Conservation (phyloP, 164 flowering plant genomes). For the Vitis cinerea region DNA sequence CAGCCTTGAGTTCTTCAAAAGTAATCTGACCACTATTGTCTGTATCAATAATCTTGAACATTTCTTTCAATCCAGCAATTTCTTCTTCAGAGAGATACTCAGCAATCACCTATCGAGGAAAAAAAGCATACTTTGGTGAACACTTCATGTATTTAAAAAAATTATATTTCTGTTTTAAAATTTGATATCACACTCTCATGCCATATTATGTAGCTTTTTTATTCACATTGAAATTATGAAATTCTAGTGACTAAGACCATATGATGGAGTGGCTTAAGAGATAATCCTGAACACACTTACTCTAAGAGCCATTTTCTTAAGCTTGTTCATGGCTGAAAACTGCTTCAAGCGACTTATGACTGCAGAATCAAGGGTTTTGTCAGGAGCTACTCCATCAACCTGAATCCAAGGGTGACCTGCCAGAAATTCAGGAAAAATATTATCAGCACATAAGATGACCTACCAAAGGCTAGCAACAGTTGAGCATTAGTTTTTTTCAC, state of each 20-base stretch:
- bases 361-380: slow-evolving; percentile 83
- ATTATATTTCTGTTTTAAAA: not conserved
- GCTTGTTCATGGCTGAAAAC: slow-evolving; percentile 83
- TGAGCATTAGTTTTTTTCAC: too few relatives aligned
- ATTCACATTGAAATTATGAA: not conserved
- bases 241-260: not conserved
- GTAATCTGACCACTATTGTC: slow-evolving; percentile 90
- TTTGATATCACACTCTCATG: too few relatives aligned
- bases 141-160: not conserved
- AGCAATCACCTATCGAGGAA: slow-evolving; percentile 61
- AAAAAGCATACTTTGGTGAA: not conserved
- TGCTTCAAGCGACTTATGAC: slow-evolving; percentile 75
- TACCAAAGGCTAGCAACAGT: not conserved
- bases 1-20: slow-evolving; percentile 80
- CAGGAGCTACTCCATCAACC: slow-evolving; percentile 75
- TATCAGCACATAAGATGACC: not conserved
- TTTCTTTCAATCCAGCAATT: slow-evolving; percentile 86
- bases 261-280: not conserved
- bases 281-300: slow-evolving; percentile 35
- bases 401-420: slow-evolving; percentile 89
- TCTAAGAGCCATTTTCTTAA: slow-evolving; percentile 87
- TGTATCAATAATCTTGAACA: slow-evolving; percentile 87
- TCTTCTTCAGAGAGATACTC: slow-evolving; percentile 84
- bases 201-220: not conserved
- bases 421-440: slow-evolving; percentile 6